These are phyloP conservation scores for Aspergillus wentii DNA, from an alignment of 495 filamentous ascomycete genomes.

Conservation along the genomic window DNA sequence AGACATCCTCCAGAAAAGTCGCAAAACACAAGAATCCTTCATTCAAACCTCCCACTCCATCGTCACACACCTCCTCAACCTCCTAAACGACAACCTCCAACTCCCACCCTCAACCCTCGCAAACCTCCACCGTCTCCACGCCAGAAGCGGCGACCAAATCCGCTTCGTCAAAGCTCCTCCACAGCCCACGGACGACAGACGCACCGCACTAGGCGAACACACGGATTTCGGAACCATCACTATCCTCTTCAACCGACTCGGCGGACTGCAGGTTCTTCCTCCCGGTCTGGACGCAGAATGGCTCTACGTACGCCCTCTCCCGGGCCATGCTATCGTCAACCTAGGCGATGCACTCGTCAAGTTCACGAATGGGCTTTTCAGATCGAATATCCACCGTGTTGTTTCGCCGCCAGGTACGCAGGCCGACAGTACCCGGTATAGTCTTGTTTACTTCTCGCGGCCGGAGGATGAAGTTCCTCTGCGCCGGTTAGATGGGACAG, in stretches of 20 bases:
- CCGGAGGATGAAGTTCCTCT: conserved; percentile 54
- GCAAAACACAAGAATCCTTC: conserved; percentile 39
- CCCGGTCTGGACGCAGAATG: conserved; percentile 46
- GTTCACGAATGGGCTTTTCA: conserved; percentile 56
- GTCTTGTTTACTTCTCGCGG: conserved; percentile 58
- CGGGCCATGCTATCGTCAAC: conserved; percentile 57
- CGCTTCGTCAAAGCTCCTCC: conserved; percentile 49
- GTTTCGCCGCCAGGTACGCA: conserved; percentile 53
- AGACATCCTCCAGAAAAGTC: conserved; percentile 29
- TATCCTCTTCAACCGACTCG: conserved; percentile 56
- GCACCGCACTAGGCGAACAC: conserved; percentile 43
- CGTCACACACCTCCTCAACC: conserved; percentile 40
- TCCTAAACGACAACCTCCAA: conserved; percentile 45
- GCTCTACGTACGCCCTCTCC: conserved; percentile 55
- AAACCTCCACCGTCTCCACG: conserved; percentile 44
- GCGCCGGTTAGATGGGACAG: conserved; percentile 35
- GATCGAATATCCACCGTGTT: conserved; percentile 61
- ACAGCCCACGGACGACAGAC: conserved; percentile 34
- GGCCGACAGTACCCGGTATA: conserved; percentile 45
- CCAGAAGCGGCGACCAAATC: conserved; percentile 52
- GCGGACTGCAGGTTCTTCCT: conserved; percentile 53
- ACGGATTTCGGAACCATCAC: conserved; percentile 53
- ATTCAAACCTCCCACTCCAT: conserved; percentile 44
- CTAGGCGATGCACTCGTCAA: conserved; percentile 62
- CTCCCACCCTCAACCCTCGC: conserved; percentile 44